Conservation (phyloP, 2,329 filamentous ascomycete species). For the Magnaporthales sp. region DNA sequence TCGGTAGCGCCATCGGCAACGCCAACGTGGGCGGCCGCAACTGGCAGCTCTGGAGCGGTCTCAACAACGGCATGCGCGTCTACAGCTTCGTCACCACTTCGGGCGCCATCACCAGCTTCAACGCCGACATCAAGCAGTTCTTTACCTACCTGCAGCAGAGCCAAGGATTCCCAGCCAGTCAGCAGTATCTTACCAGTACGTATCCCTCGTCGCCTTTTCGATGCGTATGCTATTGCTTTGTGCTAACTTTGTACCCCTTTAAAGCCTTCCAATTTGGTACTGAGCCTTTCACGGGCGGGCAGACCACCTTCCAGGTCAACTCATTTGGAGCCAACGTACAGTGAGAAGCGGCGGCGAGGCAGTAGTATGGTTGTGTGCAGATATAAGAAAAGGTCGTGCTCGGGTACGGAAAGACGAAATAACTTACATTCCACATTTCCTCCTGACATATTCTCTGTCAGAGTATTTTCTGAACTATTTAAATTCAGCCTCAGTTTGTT, state of each 20-base stretch:
- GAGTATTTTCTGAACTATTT: not conserved
- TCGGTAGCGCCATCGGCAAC: slow-evolving; percentile 42
- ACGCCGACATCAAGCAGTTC: slow-evolving; percentile 49
- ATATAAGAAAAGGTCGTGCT: too few species aligned
- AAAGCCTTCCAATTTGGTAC: slow-evolving; percentile 3
- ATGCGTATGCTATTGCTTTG: not conserved
- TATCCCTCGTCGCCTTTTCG: not conserved
- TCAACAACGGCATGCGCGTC: slow-evolving; percentile 50
- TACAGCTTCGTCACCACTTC: slow-evolving; percentile 38
- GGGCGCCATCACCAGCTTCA: slow-evolving; percentile 40
- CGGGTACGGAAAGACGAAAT: not conserved
- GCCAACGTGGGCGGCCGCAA: slow-evolving; percentile 40
- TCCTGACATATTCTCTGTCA: too few species aligned
- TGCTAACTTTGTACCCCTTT: not conserved
- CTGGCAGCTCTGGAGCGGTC: slow-evolving; percentile 53
- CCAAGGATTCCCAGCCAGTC: slow-evolving; percentile 35
- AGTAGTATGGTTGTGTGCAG: too few species aligned
- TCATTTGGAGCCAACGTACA: not conserved
- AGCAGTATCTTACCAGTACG: slow-evolving; percentile 38
- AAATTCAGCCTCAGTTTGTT: not conserved
- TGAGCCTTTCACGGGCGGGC: slow-evolving; percentile 4
- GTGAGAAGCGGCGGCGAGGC: not conserved
- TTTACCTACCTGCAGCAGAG: slow-evolving; percentile 42
- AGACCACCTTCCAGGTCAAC: slow-evolving; percentile 4
- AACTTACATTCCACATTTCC: not conserved